These are phyloP conservation scores for Alopecurus myosuroides DNA, from an alignment of 176 grass and related monocot genomes.

Conservation along the genomic window DNA sequence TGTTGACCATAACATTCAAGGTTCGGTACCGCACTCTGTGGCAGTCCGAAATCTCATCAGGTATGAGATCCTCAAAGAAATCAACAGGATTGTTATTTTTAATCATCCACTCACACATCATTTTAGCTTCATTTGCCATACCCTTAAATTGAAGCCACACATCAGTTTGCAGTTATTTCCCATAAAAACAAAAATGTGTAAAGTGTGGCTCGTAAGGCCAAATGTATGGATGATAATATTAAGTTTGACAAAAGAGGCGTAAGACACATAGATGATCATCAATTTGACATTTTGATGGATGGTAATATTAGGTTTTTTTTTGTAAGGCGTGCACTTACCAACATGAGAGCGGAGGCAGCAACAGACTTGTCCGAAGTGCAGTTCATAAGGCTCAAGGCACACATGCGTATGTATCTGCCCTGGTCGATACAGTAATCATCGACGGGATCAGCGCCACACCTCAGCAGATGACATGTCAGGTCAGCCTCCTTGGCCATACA, in stretches of 20 bases:
- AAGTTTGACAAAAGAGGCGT: not conserved
- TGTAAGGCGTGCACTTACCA: not conserved
- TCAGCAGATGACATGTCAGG: not conserved
- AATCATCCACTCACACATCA: not conserved
- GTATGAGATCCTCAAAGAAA: not conserved
- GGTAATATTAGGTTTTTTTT: not conserved
- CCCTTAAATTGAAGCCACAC: constrained; percentile 2
- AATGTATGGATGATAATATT: not conserved
- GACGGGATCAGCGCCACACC: not conserved
- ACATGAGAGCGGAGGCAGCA: not conserved
- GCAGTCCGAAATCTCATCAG: not conserved
- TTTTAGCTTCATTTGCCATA: not conserved
- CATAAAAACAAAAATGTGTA: not conserved
- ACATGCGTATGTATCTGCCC: not conserved
- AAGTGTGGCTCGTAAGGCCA: not conserved
- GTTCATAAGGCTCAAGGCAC: constrained; percentile 8
- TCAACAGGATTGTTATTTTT: not conserved
- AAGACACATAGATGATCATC: not conserved
- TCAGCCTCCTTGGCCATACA: not conserved
- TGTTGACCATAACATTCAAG: not conserved
- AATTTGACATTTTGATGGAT: not conserved
- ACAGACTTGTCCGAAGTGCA: not conserved
- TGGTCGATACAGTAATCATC: not conserved
- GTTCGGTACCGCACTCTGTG: not conserved
- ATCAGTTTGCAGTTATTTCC: not conserved